These are phyloP conservation scores for Macrolepiota albuminosa DNA, from an alignment of 768 basidiomycete species.

Conservation along the genomic window DNA sequence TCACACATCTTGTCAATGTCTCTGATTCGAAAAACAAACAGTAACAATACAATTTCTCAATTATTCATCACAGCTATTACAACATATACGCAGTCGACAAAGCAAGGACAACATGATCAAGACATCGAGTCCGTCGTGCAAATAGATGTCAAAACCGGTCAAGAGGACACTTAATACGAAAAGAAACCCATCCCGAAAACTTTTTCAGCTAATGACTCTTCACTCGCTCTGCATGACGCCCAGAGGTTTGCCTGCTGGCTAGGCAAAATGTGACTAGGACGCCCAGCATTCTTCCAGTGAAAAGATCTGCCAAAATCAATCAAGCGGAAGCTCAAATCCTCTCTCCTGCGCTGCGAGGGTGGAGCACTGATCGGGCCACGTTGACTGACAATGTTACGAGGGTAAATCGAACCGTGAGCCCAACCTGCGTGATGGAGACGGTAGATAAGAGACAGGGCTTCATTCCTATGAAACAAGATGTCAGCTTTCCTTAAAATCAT, in stretches of 20 bases:
- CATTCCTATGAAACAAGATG: slow-evolving; percentile 22
- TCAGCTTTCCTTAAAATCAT: background rate
- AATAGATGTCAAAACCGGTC: background rate
- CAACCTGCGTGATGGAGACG: slow-evolving; percentile 33
- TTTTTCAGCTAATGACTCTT: slow-evolving; percentile 1
- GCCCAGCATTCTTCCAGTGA: background rate
- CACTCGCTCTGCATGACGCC: background rate
- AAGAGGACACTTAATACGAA: background rate
- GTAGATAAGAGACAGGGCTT: slow-evolving; percentile 34
- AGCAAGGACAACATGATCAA: background rate
- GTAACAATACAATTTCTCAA: background rate
- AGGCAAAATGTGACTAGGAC: too few species aligned
- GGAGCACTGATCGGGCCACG: slow-evolving; percentile 25
- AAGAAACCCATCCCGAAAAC: slow-evolving; percentile 6
- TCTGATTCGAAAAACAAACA: background rate
- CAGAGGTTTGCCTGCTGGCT: background rate
- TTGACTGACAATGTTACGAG: slow-evolving; percentile 35
- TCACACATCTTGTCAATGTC: background rate
- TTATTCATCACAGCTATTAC: background rate
- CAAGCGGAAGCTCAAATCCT: slow-evolving; percentile 29
- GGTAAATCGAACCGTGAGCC: slow-evolving; percentile 31
- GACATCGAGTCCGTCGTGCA: background rate
- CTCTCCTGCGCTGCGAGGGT: slow-evolving; percentile 4
- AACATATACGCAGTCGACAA: background rate
- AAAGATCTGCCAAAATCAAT: slow-evolving; percentile 34